A percentile compares a stretch with the other conserved stretches of the same genome.
phyloP scores from a whole-genome alignment of 768 basidiomycete genomes.

The Rhizopogon sp. region DNA sequence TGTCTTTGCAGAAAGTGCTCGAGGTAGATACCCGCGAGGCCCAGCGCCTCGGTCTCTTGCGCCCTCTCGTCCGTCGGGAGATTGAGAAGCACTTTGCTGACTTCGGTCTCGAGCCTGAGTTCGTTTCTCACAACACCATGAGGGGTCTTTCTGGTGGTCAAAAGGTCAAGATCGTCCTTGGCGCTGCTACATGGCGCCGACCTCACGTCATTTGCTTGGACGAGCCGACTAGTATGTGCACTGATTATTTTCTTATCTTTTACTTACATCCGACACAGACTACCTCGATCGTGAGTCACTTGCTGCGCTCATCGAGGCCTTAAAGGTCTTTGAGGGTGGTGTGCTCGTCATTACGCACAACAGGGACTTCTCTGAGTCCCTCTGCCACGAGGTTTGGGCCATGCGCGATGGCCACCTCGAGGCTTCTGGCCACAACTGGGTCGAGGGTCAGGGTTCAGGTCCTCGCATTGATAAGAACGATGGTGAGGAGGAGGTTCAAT shows the following conservation, averaged over 20 bases:
- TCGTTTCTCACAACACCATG: slow-evolving; percentile 99
- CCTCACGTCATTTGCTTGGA: slow-evolving; percentile 97
- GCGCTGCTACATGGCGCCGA: slow-evolving; percentile 98
- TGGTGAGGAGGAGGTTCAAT: slow-evolving; percentile 85
- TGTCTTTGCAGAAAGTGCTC: slow-evolving; percentile 69
- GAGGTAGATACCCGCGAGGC: slow-evolving; percentile 98
- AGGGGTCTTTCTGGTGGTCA: slow-evolving; percentile 97
- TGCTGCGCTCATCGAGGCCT: slow-evolving; percentile 95
- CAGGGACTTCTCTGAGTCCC: slow-evolving; percentile 97
- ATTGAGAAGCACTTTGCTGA: slow-evolving; percentile 99
- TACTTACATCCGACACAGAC: slow-evolving; percentile 40
- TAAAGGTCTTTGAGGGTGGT: slow-evolving; percentile 98
- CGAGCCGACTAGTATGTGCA: slow-evolving; percentile 81
- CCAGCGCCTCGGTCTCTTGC: slow-evolving; percentile 90
- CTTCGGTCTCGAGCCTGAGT: slow-evolving; percentile 98
- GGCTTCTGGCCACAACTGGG: slow-evolving; percentile 99
- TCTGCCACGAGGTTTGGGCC: slow-evolving; percentile 98
- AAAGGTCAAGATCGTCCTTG: slow-evolving; percentile 99
- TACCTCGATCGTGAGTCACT: slow-evolving; percentile 99
- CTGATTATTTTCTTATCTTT: background rate
- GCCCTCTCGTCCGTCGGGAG: slow-evolving; percentile 96
- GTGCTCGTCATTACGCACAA: slow-evolving; percentile 97
- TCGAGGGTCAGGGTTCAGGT: slow-evolving; percentile 96
- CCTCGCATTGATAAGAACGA: slow-evolving; percentile 92
- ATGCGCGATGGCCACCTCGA: slow-evolving; percentile 97